Evolutionary conservation across 2,329 filamentous ascomycete species (phyloP), one percentile per base, ranked within the genome.

Genomic region (Apiospora kogelbergensis): DNA sequence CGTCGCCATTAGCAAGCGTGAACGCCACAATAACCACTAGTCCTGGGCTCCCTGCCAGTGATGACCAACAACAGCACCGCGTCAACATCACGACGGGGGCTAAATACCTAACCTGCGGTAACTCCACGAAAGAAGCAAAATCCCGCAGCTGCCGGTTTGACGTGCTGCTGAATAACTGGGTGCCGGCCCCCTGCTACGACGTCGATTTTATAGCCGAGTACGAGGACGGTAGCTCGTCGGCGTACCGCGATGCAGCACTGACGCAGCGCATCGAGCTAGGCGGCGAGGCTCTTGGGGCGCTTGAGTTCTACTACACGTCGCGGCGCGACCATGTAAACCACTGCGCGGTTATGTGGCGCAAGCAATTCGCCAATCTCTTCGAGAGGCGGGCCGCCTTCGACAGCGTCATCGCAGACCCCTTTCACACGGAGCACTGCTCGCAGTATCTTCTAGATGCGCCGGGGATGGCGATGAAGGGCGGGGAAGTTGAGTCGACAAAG

Each of bases 391-490:
- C 30, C 44, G 65, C 65, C 9, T 63, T 74, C 24, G 75, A 77
- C 42, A 72, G 73, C 2, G 67, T 75, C 22, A 69, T 74, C 13
- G 69, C 72, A 2, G 73, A 70, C 37, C 71, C 71, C 10, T 73
- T 71, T 5, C 75, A 77, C 46, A 76, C 74, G 1, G 73, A 76
- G 44, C 75, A 77, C 68, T 76, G 75, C 67, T 73, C 75, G 2
- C 72, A 75, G 68, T 76, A 74, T 64, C 70, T 77, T 10, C 70
- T 76, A 46, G 75, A 76, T 48, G 6, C 70, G 69, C 33, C 69
- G 70, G 44, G 75, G 70, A 60, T 6, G 30, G 30, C 30, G 7
- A 20, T 37, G 7, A 37, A 60, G 9, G 53, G 53, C 30, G 53
- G 48, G 17, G 26, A 60, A 17, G 17, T 22, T 30, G 30, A 11